Conservation (phyloP, 2,329 filamentous ascomycete genomes). For the Talaromyces sp. region DNA sequence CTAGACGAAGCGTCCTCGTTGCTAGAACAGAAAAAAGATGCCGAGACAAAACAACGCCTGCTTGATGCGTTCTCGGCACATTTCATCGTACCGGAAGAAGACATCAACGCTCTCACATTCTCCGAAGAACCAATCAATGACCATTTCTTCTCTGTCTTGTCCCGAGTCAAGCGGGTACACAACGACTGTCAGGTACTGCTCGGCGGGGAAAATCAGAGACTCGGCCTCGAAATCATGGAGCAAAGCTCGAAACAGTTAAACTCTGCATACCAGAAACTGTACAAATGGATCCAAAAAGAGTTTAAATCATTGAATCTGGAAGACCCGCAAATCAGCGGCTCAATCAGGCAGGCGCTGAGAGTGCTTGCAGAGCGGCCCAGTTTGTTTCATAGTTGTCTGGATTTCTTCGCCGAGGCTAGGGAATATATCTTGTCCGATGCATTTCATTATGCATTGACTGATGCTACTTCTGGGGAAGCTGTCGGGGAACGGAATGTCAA, state of each 20-base stretch:
- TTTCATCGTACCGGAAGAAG: constrained; percentile 79
- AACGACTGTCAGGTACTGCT: constrained; percentile 84
- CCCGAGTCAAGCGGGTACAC: constrained; percentile 78
- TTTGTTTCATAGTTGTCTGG: constrained; percentile 87
- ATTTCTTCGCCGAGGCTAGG: constrained; percentile 85
- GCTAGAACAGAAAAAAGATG: constrained; percentile 64
- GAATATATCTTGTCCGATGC: constrained; percentile 82
- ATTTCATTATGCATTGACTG: constrained; percentile 83
- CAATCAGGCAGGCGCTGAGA: constrained; percentile 75
- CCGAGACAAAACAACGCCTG: constrained; percentile 74
- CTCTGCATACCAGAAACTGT: constrained; percentile 88
- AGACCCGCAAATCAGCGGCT: constrained; percentile 82
- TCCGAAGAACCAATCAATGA: constrained; percentile 79
- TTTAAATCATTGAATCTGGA: constrained; percentile 91
- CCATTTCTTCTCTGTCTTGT: constrained; percentile 71
- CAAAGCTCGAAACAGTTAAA: constrained; percentile 82
- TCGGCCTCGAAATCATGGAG: constrained; percentile 88
- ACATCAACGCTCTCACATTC: constrained; percentile 68
- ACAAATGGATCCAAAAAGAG: constrained; percentile 89
- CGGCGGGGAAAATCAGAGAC: constrained; percentile 79
- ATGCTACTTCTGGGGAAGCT: constrained; percentile 52
- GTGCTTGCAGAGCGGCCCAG: constrained; percentile 85
- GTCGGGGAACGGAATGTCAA: constrained; percentile 62
- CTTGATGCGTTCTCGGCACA: constrained; percentile 72
- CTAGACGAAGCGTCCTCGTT: constrained; percentile 72